Percentiles rank a stretch among this genome's conserved stretches.
These are phyloP conservation scores for Plasmodium gallinaceum DNA, from an alignment of 169 alveolate genomes.

Conservation along the genomic window DNA sequence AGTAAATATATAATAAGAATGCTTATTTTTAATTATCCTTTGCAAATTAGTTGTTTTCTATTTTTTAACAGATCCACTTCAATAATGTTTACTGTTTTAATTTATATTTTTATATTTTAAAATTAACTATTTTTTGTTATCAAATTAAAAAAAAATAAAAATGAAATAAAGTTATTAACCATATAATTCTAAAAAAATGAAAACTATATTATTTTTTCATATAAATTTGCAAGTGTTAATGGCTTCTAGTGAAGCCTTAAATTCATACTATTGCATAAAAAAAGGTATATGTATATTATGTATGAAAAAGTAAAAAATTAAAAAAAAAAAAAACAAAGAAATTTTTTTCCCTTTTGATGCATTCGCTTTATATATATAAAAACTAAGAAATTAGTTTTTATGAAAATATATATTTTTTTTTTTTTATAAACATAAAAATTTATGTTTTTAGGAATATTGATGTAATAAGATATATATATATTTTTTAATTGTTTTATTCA, in stretches of 20 bases:
- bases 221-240: background rate
- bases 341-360: slow-evolving; percentile 43
- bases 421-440: background rate
- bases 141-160: background rate
- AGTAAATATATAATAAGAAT: no score
- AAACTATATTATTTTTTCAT: no score
- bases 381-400: background rate
- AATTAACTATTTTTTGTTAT: background rate
- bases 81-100: no score
- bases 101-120: background rate
- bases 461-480: background rate
- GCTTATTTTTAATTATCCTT: no score
- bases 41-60: no score
- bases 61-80: no score
- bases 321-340: slow-evolving; percentile 49
- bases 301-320: slow-evolving; percentile 35
- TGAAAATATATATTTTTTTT: slow-evolving; percentile 5
- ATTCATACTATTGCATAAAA: slow-evolving; percentile 15
- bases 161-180: background rate
- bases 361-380: slow-evolving; percentile 54
- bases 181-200: no score
- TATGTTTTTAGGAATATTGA: no score
- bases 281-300: slow-evolving; percentile 11
- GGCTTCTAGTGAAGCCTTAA: slow-evolving; percentile 79
- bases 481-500: background rate